A percentile compares a stretch with the other conserved stretches of the same genome.
These are phyloP conservation scores for Aspergillus carlsbadensis DNA, from an alignment of 495 filamentous ascomycete genomes.

Conservation along the genomic window DNA sequence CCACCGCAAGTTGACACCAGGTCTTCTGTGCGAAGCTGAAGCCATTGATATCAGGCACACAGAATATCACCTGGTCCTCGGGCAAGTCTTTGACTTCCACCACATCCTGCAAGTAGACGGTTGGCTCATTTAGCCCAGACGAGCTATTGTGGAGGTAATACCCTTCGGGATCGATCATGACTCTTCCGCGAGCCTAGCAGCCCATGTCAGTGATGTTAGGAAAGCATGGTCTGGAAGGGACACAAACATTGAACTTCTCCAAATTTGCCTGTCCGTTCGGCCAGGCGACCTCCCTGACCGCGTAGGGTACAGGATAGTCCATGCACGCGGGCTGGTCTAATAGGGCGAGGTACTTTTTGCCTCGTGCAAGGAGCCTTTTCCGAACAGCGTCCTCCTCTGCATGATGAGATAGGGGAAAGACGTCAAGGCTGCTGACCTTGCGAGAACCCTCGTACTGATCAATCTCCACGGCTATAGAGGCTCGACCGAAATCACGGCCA, in stretches of 20 bases:
- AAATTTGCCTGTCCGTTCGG: neutral
- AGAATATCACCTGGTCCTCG: neutral
- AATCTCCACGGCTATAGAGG: neutral
- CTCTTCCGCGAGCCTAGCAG: neutral
- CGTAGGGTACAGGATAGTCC: neutral
- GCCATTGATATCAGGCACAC: neutral
- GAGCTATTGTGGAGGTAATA: neutral
- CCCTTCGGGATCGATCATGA: neutral
- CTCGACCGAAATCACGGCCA: neutral
- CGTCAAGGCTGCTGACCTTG: neutral
- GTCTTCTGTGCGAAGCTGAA: conserved; percentile 2
- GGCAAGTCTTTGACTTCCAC: neutral
- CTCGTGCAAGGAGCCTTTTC: neutral
- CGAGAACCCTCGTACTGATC: conserved; percentile 2
- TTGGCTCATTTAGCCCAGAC: neutral
- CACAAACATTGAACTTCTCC: neutral
- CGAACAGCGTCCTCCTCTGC: neutral
- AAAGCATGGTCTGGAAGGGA: neutral
- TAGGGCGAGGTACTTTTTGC: neutral
- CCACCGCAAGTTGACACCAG: neutral
- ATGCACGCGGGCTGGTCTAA: neutral
- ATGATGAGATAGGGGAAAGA: neutral
- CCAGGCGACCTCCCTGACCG: neutral
- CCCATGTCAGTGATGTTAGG: neutral
- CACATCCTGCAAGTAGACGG: neutral